A percentile compares a stretch with the other conserved stretches of the same genome.
Conservation (phyloP, 495 filamentous ascomycete genomes). For the Stereocaulon alpinum region DNA sequence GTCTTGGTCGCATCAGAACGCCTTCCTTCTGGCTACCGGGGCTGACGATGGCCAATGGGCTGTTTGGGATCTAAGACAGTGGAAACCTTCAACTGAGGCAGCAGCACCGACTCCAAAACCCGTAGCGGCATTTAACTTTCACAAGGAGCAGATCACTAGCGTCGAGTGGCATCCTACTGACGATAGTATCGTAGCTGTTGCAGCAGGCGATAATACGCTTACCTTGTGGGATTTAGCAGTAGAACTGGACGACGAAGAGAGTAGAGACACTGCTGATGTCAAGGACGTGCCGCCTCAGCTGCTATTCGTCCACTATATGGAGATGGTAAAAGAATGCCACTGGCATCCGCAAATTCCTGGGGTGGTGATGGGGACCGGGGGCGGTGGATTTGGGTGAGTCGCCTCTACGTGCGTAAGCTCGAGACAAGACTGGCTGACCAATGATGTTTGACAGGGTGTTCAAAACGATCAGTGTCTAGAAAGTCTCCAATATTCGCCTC, state of each 20-base stretch:
- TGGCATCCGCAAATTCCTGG: constrained; percentile 97
- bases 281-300: constrained; percentile 88
- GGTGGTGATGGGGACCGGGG: constrained; percentile 79
- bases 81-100: constrained; percentile 58
- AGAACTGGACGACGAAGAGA: constrained; percentile 94
- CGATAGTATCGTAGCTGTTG: constrained; percentile 86
- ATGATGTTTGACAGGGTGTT: constrained; percentile 35
- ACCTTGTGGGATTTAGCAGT: constrained; percentile 96
- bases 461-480: constrained; percentile 46
- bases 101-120: constrained; percentile 49
- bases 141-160: constrained; percentile 90
- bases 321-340: constrained; percentile 85
- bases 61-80: constrained; percentile 91
- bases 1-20: constrained; percentile 79
- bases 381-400: constrained; percentile 64
- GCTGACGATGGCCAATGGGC: constrained; percentile 91
- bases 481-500: not conserved
- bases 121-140: constrained; percentile 84
- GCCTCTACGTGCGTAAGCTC: constrained; percentile 1
- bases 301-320: constrained; percentile 93
- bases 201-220: constrained; percentile 84
- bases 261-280: constrained; percentile 73
- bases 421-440: not conserved
- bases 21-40: constrained; percentile 82
- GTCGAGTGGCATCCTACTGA: constrained; percentile 97